These are phyloP conservation scores for Fonsecaea pedrosoi DNA, from an alignment of 2,329 filamentous ascomycete genomes.

Conservation along the genomic window DNA sequence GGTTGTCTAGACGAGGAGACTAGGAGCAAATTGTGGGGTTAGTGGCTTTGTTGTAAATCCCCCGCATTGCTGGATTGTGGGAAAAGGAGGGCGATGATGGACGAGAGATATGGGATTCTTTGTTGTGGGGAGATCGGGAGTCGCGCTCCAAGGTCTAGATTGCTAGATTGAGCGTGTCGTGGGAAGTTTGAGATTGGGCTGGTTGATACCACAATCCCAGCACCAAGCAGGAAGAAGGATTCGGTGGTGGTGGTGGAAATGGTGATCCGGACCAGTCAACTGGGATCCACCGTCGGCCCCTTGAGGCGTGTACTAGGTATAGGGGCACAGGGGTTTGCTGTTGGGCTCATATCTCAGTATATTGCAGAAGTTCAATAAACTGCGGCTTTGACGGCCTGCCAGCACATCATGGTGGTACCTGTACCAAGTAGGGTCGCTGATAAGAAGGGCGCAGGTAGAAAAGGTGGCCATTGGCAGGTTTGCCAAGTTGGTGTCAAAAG, in stretches of 20 bases:
- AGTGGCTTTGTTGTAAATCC: background rate
- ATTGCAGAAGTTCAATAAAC: background rate
- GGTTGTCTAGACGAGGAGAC: background rate
- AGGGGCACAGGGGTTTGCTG: background rate
- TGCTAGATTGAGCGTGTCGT: background rate
- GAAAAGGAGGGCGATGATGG: background rate
- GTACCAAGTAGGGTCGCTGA: background rate
- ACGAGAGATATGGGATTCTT: background rate
- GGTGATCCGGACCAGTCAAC: too few species aligned
- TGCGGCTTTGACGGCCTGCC: background rate
- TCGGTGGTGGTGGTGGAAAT: too few species aligned
- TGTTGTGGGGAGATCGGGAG: background rate
- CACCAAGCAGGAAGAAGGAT: too few species aligned
- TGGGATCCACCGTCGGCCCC: too few species aligned
- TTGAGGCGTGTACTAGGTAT: too few species aligned
- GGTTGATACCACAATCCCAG: too few species aligned
- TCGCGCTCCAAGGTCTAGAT: background rate
- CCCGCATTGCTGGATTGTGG: slow-evolving; percentile 1
- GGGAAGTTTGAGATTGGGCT: background rate
- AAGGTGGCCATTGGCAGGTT: background rate
- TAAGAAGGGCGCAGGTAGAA: background rate
- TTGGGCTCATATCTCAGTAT: background rate
- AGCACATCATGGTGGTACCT: background rate
- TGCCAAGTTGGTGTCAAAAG: background rate
- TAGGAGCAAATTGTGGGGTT: slow-evolving; percentile 4